phyloP scores from a whole-genome alignment of 1,284 basidiomycete species.

The Leccinum pallidistipes region DNA sequence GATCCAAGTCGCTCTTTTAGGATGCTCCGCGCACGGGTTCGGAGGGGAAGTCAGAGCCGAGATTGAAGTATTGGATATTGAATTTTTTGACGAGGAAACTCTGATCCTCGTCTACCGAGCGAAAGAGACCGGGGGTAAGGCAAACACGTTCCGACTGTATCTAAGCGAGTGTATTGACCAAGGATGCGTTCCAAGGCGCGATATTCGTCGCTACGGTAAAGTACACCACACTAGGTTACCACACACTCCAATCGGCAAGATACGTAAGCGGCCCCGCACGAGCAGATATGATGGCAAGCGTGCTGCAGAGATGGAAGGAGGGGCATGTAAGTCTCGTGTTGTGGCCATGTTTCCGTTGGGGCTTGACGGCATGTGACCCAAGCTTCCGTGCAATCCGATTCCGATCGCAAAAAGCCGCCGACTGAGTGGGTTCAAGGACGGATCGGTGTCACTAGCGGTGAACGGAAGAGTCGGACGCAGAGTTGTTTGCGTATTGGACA shows the following conservation, averaged over 20 bases:
- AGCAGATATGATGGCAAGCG: slow-evolving; percentile 61
- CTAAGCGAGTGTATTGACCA: slow-evolving; percentile 19
- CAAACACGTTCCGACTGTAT: slow-evolving; percentile 41
- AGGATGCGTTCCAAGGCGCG: slow-evolving; percentile 41
- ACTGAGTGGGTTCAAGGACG: slow-evolving; percentile 50
- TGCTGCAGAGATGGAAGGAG: slow-evolving; percentile 53
- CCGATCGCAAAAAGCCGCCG: slow-evolving; percentile 59
- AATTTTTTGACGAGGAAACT: slow-evolving; percentile 75
- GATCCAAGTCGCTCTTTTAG: slow-evolving; percentile 50
- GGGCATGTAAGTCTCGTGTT: slow-evolving; percentile 49
- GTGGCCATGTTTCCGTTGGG: slow-evolving; percentile 32
- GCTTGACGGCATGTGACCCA: slow-evolving; percentile 33
- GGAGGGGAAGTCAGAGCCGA: slow-evolving; percentile 35
- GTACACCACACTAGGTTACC: slow-evolving; percentile 59
- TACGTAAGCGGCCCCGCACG: slow-evolving; percentile 55
- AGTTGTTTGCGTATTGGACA: slow-evolving; percentile 72
- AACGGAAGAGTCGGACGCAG: slow-evolving; percentile 73
- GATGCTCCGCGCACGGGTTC: slow-evolving; percentile 45
- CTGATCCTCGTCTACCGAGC: slow-evolving; percentile 60
- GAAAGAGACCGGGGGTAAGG: slow-evolving; percentile 34
- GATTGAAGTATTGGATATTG: slow-evolving; percentile 59
- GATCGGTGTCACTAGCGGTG: slow-evolving; percentile 59
- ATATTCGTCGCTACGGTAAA: slow-evolving; percentile 58
- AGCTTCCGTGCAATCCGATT: slow-evolving; percentile 50
- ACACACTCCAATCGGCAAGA: slow-evolving; percentile 44